These are phyloP conservation scores for Grosmannia serpens DNA, from an alignment of 2,329 filamentous ascomycete genomes.

Conservation along the genomic window DNA sequence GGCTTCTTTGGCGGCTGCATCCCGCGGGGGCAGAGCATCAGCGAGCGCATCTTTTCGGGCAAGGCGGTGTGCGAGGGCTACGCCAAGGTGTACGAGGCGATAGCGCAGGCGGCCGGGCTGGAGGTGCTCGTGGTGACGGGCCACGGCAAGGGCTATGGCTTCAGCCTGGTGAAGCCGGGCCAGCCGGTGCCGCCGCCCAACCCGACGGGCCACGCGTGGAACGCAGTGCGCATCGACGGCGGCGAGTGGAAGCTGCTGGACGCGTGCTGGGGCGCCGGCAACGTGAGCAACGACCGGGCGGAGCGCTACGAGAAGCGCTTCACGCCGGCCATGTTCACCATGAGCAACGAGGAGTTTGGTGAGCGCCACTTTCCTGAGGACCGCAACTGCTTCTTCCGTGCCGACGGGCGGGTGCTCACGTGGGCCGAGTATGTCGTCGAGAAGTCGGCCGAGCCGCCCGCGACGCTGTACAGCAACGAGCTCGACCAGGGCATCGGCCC, in stretches of 20 bases:
- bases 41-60: conserved; percentile 63
- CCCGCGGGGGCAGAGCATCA: conserved; percentile 49
- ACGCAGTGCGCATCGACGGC: conserved; percentile 76
- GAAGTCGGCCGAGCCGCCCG: conserved; percentile 36
- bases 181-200: conserved; percentile 53
- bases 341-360: conserved; percentile 69
- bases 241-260: conserved; percentile 89
- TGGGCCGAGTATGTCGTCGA: conserved; percentile 80
- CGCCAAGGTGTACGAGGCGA: conserved; percentile 65
- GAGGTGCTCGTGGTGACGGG: conserved; percentile 61
- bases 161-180: conserved; percentile 49
- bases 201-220: conserved; percentile 73
- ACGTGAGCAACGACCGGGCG: conserved; percentile 39
- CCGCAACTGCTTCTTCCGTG: conserved; percentile 57
- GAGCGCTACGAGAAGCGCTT: conserved; percentile 58
- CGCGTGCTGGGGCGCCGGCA: conserved; percentile 83
- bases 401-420: conserved; percentile 52
- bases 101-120: conserved; percentile 70
- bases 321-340: conserved; percentile 46
- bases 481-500: conserved; percentile 40
- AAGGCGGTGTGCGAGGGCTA: conserved; percentile 89
- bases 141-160: conserved; percentile 79
- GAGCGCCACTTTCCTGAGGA: conserved; percentile 67
- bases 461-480: conserved; percentile 33
- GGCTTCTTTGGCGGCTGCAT: conserved; percentile 67